phyloP scores from a whole-genome alignment of 208 protist genomes.

The Trypanosomatidae sp. region DNA sequence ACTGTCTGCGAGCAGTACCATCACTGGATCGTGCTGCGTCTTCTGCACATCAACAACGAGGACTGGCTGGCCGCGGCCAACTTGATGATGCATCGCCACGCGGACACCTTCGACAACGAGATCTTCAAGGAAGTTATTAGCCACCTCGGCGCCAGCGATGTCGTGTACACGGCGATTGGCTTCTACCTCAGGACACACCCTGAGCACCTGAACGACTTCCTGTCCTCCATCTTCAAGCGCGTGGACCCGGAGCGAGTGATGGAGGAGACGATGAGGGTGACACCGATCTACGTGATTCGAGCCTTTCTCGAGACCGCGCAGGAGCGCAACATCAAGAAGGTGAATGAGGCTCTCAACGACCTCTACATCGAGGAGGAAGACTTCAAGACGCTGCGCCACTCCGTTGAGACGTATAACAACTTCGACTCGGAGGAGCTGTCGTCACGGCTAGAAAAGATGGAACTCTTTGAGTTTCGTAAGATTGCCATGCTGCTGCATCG shows the following conservation, averaged over 20 bases:
- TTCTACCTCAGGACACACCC: constrained; percentile 97
- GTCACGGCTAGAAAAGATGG: constrained; percentile 96
- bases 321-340: constrained; percentile 85
- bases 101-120: constrained; percentile 97
- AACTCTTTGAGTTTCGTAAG: constrained; percentile 99
- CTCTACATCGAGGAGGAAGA: constrained; percentile 99
- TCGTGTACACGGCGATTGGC: constrained; percentile 96
- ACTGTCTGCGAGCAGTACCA: constrained; percentile 92
- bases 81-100: constrained; percentile 98
- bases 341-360: constrained; percentile 99
- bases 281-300: constrained; percentile 95
- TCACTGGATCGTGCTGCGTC: constrained; percentile 96
- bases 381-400: constrained; percentile 95
- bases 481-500: constrained; percentile 98
- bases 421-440: constrained; percentile 98
- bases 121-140: constrained; percentile 98
- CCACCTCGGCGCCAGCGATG: constrained; percentile 96
- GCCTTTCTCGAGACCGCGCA: constrained; percentile 97
- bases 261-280: constrained; percentile 75
- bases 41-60: constrained; percentile 98
- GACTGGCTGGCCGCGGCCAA: constrained; percentile 98
- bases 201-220: constrained; percentile 95
- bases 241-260: constrained; percentile 98
- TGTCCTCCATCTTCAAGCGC: constrained; percentile 91
- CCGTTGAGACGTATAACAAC: constrained; percentile 96